These are phyloP conservation scores for Boletus eberwhitei DNA, from an alignment of 768 basidiomycete species.

Conservation along the genomic window DNA sequence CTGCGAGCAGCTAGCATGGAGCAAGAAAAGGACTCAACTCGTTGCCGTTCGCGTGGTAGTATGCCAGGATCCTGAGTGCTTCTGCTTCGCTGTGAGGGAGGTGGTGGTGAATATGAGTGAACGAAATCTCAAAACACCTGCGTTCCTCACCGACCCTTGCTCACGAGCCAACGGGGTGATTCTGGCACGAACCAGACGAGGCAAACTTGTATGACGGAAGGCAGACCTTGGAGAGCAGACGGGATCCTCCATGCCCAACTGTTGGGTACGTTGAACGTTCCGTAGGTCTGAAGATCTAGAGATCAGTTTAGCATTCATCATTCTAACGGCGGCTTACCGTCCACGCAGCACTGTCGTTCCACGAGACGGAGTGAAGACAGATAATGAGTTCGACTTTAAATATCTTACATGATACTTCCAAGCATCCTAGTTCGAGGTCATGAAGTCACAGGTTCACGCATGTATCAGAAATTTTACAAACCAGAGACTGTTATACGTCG, in stretches of 20 bases:
- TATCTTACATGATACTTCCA: conserved; percentile 33
- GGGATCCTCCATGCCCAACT: conserved; percentile 21
- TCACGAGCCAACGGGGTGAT: conserved; percentile 29
- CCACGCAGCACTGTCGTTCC: conserved; percentile 57
- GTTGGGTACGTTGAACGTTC: conserved; percentile 9
- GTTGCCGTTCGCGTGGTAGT: conserved; percentile 41
- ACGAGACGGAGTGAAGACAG: background rate
- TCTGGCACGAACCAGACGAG: conserved; percentile 34
- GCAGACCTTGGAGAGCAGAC: conserved; percentile 13
- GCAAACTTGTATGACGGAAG: conserved; percentile 7
- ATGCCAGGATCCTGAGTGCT: conserved; percentile 36
- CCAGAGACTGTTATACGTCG: conserved; percentile 45
- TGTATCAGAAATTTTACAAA: conserved; percentile 13
- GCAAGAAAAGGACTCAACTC: conserved; percentile 16
- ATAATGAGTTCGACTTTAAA: background rate
- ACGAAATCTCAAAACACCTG: background rate
- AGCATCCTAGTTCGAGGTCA: conserved; percentile 13
- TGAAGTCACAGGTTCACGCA: background rate
- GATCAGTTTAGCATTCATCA: background rate
- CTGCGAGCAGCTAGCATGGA: background rate
- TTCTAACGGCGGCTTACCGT: conserved; percentile 24
- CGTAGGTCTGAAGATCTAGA: conserved; percentile 10
- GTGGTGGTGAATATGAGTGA: background rate
- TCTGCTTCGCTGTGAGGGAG: conserved; percentile 26
- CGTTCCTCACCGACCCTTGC: conserved; percentile 27